Conservation (phyloP, 352 stramenopile genomes). For the Phytophthora sansomeana region DNA sequence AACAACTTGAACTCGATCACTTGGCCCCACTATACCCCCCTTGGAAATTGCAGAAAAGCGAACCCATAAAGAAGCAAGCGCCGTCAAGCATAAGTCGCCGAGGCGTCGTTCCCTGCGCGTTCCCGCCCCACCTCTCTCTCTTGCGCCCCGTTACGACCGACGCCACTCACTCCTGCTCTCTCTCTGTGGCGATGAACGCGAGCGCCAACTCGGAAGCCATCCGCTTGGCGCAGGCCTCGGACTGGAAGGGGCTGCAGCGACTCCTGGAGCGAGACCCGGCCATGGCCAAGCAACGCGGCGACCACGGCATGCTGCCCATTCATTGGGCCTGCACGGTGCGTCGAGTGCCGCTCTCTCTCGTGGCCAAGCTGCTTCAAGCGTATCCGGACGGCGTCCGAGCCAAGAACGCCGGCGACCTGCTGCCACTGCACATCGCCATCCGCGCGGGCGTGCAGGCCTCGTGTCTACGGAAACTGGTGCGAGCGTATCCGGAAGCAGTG, state of each 20-base stretch:
- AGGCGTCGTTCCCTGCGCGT: slow-evolving; percentile 33
- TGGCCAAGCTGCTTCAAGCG: slow-evolving; percentile 65
- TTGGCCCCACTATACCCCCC: slow-evolving; percentile 4
- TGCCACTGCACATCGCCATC: slow-evolving; percentile 87
- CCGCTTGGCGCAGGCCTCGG: slow-evolving; percentile 75
- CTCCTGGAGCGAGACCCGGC: slow-evolving; percentile 64
- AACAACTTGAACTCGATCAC: too few species aligned
- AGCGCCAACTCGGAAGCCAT: slow-evolving; percentile 66
- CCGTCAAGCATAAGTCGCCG: not conserved
- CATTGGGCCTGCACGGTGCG: slow-evolving; percentile 84
- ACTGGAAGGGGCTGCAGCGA: slow-evolving; percentile 76
- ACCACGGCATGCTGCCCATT: slow-evolving; percentile 86
- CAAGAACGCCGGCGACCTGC: slow-evolving; percentile 70
- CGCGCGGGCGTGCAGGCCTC: slow-evolving; percentile 51
- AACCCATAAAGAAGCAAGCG: slow-evolving; percentile 27
- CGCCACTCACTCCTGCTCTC: slow-evolving; percentile 15
- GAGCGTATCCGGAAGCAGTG: slow-evolving; percentile 62
- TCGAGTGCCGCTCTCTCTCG: slow-evolving; percentile 65
- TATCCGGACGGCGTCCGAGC: slow-evolving; percentile 63
- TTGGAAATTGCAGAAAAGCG: slow-evolving; percentile 1
- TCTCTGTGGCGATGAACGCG: slow-evolving; percentile 27
- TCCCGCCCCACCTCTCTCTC: slow-evolving; percentile 24
- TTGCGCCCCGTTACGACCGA: not conserved
- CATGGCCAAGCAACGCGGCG: slow-evolving; percentile 57
- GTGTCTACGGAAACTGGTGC: slow-evolving; percentile 64